These are phyloP conservation scores for Nicotiana sylvestris DNA, from an alignment of 257 asterid genomes.

Conservation along the genomic window DNA sequence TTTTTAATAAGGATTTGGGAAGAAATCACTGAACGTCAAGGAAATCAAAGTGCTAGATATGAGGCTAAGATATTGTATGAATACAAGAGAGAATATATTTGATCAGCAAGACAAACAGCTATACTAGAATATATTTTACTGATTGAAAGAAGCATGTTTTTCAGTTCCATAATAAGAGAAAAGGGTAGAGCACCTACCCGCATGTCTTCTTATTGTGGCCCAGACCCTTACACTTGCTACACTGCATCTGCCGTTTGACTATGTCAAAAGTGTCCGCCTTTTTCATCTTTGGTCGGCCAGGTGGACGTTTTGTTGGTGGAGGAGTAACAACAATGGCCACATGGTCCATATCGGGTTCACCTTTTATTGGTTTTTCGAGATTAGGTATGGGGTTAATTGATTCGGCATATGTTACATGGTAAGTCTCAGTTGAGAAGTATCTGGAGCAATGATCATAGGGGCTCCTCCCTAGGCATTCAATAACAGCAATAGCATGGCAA, in stretches of 20 bases:
- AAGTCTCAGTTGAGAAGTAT: constrained; percentile 63
- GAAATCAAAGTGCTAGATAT: not conserved
- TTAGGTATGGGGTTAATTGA: constrained; percentile 88
- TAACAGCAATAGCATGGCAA: constrained; percentile 78
- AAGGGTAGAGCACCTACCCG: constrained; percentile 6
- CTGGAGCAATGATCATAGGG: constrained; percentile 72
- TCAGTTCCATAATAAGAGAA: not conserved
- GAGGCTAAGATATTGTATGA: not conserved
- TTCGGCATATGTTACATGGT: constrained; percentile 63
- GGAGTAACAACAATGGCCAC: constrained; percentile 60
- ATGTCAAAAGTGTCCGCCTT: constrained; percentile 63
- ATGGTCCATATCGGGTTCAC: constrained; percentile 43
- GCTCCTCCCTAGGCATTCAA: constrained; percentile 55
- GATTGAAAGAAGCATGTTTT: not conserved
- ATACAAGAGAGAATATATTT: not conserved
- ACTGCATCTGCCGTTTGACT: constrained; percentile 94
- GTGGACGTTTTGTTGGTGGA: constrained; percentile 87
- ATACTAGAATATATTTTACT: not conserved
- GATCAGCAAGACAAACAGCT: not conserved
- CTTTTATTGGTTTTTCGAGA: constrained; percentile 66
- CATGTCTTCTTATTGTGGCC: constrained; percentile 92
- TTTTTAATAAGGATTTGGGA: not conserved
- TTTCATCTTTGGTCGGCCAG: constrained; percentile 89
- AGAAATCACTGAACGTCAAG: not conserved
- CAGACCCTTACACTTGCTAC: constrained; percentile 95